Conservation (phyloP, 2,329 filamentous ascomycete genomes). For the Pyrenochaeta sp. region DNA sequence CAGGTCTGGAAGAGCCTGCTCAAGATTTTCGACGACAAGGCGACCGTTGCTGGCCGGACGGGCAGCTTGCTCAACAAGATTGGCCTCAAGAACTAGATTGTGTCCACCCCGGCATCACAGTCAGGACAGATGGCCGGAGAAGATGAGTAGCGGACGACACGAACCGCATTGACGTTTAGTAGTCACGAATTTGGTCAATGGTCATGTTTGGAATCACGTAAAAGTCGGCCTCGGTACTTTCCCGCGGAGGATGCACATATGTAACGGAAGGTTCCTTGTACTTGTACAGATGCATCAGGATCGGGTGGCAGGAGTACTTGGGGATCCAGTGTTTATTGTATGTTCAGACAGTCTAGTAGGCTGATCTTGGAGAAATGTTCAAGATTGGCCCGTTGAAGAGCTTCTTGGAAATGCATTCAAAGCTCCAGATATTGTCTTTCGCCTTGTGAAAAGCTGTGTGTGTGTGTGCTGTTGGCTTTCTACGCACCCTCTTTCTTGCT, state of each 20-base stretch:
- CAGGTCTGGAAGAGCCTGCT: constrained; percentile 95
- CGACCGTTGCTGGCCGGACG: constrained; percentile 47
- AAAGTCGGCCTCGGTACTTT: constrained; percentile 23
- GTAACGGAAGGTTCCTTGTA: constrained; percentile 30
- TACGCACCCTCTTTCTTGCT: background rate
- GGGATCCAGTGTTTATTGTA: constrained; percentile 18
- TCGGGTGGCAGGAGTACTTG: constrained; percentile 7
- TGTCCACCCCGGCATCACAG: background rate
- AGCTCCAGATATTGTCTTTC: background rate
- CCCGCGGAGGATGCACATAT: constrained; percentile 27
- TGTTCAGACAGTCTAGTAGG: constrained; percentile 16
- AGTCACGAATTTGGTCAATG: constrained; percentile 4
- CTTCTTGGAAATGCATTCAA: constrained; percentile 14
- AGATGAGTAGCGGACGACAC: constrained; percentile 4
- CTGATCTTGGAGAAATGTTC: constrained; percentile 7
- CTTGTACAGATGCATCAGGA: constrained; percentile 36
- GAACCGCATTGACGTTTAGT: constrained; percentile 9
- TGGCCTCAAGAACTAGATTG: constrained; percentile 60
- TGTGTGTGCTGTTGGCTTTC: background rate
- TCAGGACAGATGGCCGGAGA: constrained; percentile 2
- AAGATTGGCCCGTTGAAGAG: constrained; percentile 8
- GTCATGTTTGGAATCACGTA: constrained; percentile 15
- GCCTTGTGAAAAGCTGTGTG: background rate
- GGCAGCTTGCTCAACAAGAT: constrained; percentile 63
- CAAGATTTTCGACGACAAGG: constrained; percentile 75